phyloP scores from a whole-genome alignment of 441 rosid genomes.

The Euphorbia corollata region DNA sequence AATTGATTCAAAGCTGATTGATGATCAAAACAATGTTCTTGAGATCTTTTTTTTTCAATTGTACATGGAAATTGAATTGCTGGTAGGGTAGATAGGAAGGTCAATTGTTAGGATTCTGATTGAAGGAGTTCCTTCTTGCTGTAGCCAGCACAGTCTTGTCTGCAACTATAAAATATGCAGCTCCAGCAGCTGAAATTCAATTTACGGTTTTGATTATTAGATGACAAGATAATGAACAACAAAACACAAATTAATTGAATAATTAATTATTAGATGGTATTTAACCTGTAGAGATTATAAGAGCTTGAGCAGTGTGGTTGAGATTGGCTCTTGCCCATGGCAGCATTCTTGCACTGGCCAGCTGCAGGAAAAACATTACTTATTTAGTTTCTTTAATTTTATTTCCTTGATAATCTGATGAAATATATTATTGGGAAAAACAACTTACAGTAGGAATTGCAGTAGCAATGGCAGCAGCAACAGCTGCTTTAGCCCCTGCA shows the following conservation, averaged over 20 bases:
- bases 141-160: conserved; percentile 78
- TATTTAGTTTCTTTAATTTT: neutral
- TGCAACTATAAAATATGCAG: conserved; percentile 69
- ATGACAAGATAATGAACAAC: neutral
- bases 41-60: too few relatives aligned
- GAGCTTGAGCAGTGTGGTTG: conserved; percentile 74
- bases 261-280: neutral
- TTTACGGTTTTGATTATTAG: neutral
- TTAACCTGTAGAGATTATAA: conserved; percentile 56
- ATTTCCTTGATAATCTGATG: neutral
- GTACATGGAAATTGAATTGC: neutral
- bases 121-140: conserved; percentile 64
- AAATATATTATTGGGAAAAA: neutral
- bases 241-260: neutral
- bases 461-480: conserved; percentile 49
- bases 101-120: conserved; percentile 21
- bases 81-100: neutral
- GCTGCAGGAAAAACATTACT: conserved; percentile 25
- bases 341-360: conserved; percentile 66
- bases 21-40: neutral
- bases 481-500: conserved; percentile 71
- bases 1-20: neutral
- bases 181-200: conserved; percentile 50
- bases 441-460: conserved; percentile 61
- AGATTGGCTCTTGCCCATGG: conserved; percentile 72